Base-by-base conservation (phyloP, 2,329 filamentous ascomycete genomes). In the Phialocephala sp. region DNA sequence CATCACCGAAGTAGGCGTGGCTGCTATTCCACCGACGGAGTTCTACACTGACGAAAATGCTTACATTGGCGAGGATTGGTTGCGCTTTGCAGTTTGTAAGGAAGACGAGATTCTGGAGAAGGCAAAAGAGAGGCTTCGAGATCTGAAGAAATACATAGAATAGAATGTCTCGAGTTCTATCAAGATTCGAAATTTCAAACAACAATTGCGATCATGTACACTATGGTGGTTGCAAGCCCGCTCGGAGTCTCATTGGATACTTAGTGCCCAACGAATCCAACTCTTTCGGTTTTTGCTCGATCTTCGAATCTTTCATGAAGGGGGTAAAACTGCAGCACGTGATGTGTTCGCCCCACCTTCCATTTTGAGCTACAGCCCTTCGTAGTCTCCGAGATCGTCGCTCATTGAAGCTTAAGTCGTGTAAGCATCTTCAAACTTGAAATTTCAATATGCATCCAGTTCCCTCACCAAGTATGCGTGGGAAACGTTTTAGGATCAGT, bases 21-120 rank as follows among this genome's bases (percentile, higher is more conserved):
- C 95, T 2, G 94, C 94, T 9, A 97, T 99, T 68, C 95, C 95
- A 20, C 95, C 95, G 0, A 97, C 94, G 0, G 95, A 99, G 79
- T 99, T 99, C 79, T 98, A 97, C 78, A 97, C 94, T 0, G 89
- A 92, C 20, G 81, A 79, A 52, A 97, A 97, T 75, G 88, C 91
- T 35, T 88, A 91, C 73, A 87, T 97, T 72, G 95, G 92, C 0
- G 92, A 97, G 82, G 91, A 98, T 74, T 99, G 96, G 81, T 84
- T 99, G 74, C 85, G 95, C 27, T 98, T 98, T 77, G 95, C 95
- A 0, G 93, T 99, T 1, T 99, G 95, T 82, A 99, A 99, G 83
- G 87, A 94, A 39, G 93, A 99, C 75, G 87, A 92, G 52, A 88
- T 98, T 43, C 79, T 95, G 24, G 91, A 94, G 77, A 85, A 85